Evolutionary conservation across 495 filamentous ascomycete genomes (phyloP).

Genomic region (Podospora australis): DNA sequence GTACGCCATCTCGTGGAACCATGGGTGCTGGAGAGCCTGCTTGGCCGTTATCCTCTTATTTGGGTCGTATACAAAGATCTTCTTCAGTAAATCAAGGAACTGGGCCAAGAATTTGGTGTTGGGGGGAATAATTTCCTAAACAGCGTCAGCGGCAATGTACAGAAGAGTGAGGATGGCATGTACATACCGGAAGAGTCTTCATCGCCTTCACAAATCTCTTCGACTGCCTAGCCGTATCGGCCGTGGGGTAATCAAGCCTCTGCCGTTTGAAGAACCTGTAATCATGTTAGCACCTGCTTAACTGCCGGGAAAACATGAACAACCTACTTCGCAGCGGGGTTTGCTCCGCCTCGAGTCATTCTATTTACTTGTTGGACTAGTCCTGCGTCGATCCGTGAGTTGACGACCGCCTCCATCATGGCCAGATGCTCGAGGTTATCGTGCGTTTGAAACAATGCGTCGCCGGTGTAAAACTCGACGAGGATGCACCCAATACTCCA

Average conservation of each 20-base stretch:
- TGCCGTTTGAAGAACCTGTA: conserved; percentile 76
- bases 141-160: conserved; percentile 22
- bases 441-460: conserved; percentile 95
- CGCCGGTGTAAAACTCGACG: conserved; percentile 98
- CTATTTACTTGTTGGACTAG: conserved; percentile 71
- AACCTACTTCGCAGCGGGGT: conserved; percentile 76
- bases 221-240: conserved; percentile 81
- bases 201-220: conserved; percentile 91
- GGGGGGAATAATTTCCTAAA: conserved; percentile 81
- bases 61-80: conserved; percentile 95
- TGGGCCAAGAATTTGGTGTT: conserved; percentile 70
- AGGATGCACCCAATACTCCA: conserved; percentile 99
- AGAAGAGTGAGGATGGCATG: neutral
- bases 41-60: conserved; percentile 85
- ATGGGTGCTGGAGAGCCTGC: conserved; percentile 81
- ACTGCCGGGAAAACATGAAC: neutral
- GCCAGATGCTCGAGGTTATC: conserved; percentile 96
- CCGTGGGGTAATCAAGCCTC: conserved; percentile 81
- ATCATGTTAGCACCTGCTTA: conserved; percentile 17
- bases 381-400: conserved; percentile 61
- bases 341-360: conserved; percentile 58
- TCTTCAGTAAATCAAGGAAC: conserved; percentile 81
- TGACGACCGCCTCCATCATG: conserved; percentile 97
- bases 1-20: conserved; percentile 77
- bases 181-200: conserved; percentile 76